These are phyloP conservation scores for Puya raimondii DNA, from an alignment of 176 grass and related monocot species.

Conservation along the genomic window DNA sequence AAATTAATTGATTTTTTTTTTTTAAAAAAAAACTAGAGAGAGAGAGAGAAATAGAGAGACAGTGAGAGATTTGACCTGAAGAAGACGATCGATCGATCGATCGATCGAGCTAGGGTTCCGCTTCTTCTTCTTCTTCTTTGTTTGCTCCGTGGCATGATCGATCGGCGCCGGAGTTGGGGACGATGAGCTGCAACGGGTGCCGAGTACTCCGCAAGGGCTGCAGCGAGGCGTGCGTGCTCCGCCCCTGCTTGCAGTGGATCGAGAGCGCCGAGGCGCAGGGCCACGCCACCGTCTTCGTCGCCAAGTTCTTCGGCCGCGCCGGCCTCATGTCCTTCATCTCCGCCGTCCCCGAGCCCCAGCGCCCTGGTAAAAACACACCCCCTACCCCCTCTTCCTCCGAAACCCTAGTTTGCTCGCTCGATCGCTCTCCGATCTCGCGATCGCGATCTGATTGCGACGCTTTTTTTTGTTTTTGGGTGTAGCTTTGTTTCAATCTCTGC, in stretches of 20 bases:
- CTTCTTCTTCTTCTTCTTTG: not conserved
- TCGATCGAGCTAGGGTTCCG: not conserved
- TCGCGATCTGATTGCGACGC: not conserved
- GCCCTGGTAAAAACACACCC: slow-evolving; percentile 32
- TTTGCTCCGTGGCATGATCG: slow-evolving; percentile 23
- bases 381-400: not conserved
- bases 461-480: slow-evolving; percentile 2
- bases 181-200: slow-evolving; percentile 99
- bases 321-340: slow-evolving; percentile 93
- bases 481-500: slow-evolving; percentile 92
- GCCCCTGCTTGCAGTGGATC: slow-evolving; percentile 91
- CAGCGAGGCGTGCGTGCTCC: slow-evolving; percentile 80
- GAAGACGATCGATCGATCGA: not conserved
- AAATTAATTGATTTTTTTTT: no score
- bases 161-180: not conserved
- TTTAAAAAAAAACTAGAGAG: not conserved
- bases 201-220: slow-evolving; percentile 91
- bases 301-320: slow-evolving; percentile 97
- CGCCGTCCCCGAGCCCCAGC: slow-evolving; percentile 59
- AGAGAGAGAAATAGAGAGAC: not conserved
- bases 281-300: slow-evolving; percentile 93
- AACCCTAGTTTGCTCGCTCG: not conserved
- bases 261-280: slow-evolving; percentile 70
- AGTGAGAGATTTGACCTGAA: not conserved
- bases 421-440: not conserved